Percentiles rank a stretch among this genome's conserved stretches.
These are phyloP conservation scores for Karstenula rhodostoma DNA, from an alignment of 2,329 filamentous ascomycete genomes.

Conservation along the genomic window DNA sequence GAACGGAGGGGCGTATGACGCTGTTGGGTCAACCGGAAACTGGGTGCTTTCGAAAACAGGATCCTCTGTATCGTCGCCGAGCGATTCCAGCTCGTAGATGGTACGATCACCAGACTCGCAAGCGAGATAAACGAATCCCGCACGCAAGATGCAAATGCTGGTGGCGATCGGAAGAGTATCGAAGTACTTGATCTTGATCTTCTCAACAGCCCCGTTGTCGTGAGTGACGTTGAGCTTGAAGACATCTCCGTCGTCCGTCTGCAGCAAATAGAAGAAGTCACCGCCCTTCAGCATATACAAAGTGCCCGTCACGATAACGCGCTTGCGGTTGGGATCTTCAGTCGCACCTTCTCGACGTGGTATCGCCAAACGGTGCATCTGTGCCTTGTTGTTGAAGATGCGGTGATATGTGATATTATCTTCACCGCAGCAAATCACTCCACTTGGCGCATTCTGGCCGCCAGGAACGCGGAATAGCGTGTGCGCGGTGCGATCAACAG, in stretches of 20 bases:
- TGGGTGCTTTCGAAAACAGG: slow-evolving; percentile 84
- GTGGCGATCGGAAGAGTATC: slow-evolving; percentile 92
- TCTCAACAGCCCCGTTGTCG: slow-evolving; percentile 69
- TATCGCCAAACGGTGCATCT: slow-evolving; percentile 86
- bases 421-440: slow-evolving; percentile 92
- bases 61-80: slow-evolving; percentile 94
- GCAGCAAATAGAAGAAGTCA: slow-evolving; percentile 90
- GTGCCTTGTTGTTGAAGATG: slow-evolving; percentile 74
- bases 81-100: slow-evolving; percentile 96
- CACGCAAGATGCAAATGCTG: slow-evolving; percentile 91
- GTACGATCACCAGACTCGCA: slow-evolving; percentile 92
- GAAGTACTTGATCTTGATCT: slow-evolving; percentile 95
- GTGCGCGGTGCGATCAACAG: slow-evolving; percentile 87
- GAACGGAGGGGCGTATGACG: slow-evolving; percentile 78
- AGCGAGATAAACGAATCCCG: slow-evolving; percentile 91
- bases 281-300: slow-evolving; percentile 97
- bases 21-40: slow-evolving; percentile 77
- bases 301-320: slow-evolving; percentile 86
- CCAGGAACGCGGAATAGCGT: slow-evolving; percentile 95
- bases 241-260: slow-evolving; percentile 96
- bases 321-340: slow-evolving; percentile 90
- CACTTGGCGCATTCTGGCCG: slow-evolving; percentile 90
- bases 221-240: slow-evolving; percentile 97
- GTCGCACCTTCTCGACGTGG: slow-evolving; percentile 86
- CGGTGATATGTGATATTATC: slow-evolving; percentile 98